These are phyloP conservation scores for Malus fusca DNA, from an alignment of 306 rosid genomes.

Conservation along the genomic window DNA sequence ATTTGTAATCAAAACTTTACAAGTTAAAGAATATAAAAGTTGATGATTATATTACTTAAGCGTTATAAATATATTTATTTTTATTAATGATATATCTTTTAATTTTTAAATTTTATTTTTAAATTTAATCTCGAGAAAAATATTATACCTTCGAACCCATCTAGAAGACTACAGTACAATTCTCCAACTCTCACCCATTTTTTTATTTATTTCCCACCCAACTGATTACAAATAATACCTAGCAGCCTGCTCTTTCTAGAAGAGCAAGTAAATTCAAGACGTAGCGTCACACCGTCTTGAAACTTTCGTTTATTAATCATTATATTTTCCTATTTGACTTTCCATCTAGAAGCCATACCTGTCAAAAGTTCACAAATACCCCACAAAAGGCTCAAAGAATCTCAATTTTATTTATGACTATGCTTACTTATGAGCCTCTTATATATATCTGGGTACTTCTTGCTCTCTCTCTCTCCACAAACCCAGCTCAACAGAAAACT, in stretches of 20 bases:
- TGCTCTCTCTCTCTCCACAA: background rate
- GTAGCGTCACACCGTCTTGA: background rate
- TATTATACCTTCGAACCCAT: background rate
- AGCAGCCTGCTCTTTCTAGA: conserved; percentile 48
- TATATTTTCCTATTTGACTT: background rate
- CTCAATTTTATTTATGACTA: background rate
- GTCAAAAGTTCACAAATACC: background rate
- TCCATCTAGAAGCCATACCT: conserved; percentile 55
- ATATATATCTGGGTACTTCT: conserved; percentile 9
- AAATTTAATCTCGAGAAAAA: too few relatives aligned
- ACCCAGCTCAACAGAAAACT: background rate
- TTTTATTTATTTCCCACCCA: background rate
- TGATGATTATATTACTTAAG: too few relatives aligned
- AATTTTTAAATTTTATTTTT: too few relatives aligned
- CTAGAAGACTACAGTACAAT: background rate
- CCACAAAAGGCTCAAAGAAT: background rate
- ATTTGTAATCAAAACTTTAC: too few relatives aligned
- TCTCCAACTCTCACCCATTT: background rate
- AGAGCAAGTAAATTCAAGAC: background rate
- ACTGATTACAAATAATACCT: background rate
- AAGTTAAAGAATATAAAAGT: too few relatives aligned
- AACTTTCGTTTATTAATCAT: background rate
- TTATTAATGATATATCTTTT: rapidly evolving
- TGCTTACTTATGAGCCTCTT: background rate
- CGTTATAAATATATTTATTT: too few relatives aligned